Base-by-base conservation (phyloP, 2,329 filamentous ascomycete species). In the Tolypocladium paradoxum region DNA sequence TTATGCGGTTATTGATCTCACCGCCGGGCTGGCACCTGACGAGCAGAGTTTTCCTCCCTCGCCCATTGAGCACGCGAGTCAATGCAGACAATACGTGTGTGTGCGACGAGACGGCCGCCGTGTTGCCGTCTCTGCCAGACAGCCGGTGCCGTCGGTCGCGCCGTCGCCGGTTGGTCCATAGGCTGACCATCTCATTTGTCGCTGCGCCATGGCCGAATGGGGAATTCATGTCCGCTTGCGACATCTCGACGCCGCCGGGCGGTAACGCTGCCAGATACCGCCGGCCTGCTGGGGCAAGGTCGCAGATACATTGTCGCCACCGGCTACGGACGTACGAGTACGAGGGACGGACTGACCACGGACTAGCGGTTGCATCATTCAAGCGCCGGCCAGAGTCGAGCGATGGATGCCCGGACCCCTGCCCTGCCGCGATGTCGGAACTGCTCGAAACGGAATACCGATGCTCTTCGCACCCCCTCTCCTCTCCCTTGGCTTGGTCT, bases 371-470 rank as follows among this genome's bases (percentile, higher is more conserved):
- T 52, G 51, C 54, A 50, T 34, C 22, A 46, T 37, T 43, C 36
- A 53, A 45, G 24, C 27, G 9, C 43, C 12, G 7, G 43, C 43
- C 36, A 29, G 22, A 31, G 27, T 46, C 31, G 40, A 31, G 43
- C 43, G 43, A 31, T n/a, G 43, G 27, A 31, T n/a, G 43, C 18
- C 24, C 27, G 37, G 35, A 57, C 46, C 55, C 52, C 49, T 51
- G 56, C 47, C 33, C 46, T 33, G 14, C 40, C 31, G 18, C 29
- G 29, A 34, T 47, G 33, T 49, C 57, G 59, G 59, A 54, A 48
- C 36, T 54, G 52, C 58, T 59, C 52, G 50, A 60, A 57, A 48
- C 47, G 59, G 59, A 22, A 61, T 54, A 24, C 58, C 58, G 58
- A 56, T 37, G 18, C 29, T n/a, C 43, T 37, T 36, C 29, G 24